These are phyloP conservation scores for Naganishia kalamii DNA, from an alignment of 768 basidiomycete genomes.

Conservation along the genomic window DNA sequence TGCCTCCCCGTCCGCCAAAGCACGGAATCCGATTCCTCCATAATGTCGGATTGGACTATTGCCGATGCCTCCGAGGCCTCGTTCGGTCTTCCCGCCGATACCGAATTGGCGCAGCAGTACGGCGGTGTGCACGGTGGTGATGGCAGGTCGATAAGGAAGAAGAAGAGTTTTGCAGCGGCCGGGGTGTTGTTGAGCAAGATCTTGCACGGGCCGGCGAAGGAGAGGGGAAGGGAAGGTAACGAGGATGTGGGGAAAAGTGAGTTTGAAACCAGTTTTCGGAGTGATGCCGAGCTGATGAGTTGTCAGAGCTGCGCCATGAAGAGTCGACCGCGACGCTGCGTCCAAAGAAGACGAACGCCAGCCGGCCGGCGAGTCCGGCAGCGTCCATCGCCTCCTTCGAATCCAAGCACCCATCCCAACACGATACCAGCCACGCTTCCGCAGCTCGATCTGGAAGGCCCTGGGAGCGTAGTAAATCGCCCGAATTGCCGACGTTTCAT, in stretches of 20 bases:
- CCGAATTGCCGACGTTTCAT: slow-evolving; percentile 20
- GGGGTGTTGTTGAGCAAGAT: slow-evolving; percentile 18
- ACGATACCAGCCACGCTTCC: too few relatives aligned
- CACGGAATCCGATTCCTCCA: slow-evolving; percentile 1
- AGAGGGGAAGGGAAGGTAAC: slow-evolving; percentile 5
- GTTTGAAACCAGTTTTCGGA: background rate
- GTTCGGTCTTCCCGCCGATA: background rate
- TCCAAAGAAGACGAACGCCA: background rate
- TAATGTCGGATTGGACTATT: slow-evolving; percentile 21
- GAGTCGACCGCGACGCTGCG: slow-evolving; percentile 12
- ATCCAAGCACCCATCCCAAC: background rate
- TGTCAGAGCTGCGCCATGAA: slow-evolving; percentile 8
- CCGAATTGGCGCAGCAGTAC: background rate
- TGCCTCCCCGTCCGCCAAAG: background rate
- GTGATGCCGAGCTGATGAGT: background rate
- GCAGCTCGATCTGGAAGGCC: too few relatives aligned
- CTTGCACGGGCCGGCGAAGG: slow-evolving; percentile 1
- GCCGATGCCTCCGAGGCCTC: slow-evolving; percentile 3
- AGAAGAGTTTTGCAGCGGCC: slow-evolving; percentile 19
- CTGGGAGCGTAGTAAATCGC: background rate
- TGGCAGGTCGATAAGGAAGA: slow-evolving; percentile 8
- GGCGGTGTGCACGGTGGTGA: background rate
- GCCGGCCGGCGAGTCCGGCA: too few relatives aligned
- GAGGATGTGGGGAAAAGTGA: background rate
- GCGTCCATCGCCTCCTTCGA: background rate